A percentile compares a stretch with the other conserved stretches of the same genome.
phyloP scores from a whole-genome alignment of 139 green algal genomes.

The Chlamydomonas eustigma region DNA sequence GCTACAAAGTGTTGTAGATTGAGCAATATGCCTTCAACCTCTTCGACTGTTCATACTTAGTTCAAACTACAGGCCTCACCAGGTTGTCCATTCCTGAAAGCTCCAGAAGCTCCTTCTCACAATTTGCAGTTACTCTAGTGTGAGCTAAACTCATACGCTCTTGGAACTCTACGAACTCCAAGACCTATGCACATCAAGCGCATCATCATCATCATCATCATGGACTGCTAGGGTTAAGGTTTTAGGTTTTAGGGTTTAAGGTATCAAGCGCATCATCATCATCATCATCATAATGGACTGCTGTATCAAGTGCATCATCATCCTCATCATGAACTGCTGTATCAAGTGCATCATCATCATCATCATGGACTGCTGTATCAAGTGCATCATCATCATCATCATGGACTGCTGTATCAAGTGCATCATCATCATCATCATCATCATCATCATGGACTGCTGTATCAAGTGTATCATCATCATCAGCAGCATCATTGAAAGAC shows the following conservation, averaged over 20 bases:
- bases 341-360: no score
- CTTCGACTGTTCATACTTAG: background rate
- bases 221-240: background rate
- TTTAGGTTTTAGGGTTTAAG: no score
- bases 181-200: constrained; percentile 46
- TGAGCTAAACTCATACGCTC: constrained; percentile 62
- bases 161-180: constrained; percentile 79
- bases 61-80: background rate
- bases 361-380: no score
- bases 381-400: no score
- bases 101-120: no score
- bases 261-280: background rate
- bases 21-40: background rate
- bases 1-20: background rate
- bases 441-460: no score
- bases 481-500: no score
- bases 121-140: constrained; percentile 30
- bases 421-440: no score
- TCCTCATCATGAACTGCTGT: no score
- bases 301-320: no score
- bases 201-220: background rate
- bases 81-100: background rate
- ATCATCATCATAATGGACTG: background rate
- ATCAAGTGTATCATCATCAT: no score
- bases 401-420: no score